Base-by-base conservation (phyloP, 2,329 filamentous ascomycete genomes). In the Ceratocystis lukuohia region DNA sequence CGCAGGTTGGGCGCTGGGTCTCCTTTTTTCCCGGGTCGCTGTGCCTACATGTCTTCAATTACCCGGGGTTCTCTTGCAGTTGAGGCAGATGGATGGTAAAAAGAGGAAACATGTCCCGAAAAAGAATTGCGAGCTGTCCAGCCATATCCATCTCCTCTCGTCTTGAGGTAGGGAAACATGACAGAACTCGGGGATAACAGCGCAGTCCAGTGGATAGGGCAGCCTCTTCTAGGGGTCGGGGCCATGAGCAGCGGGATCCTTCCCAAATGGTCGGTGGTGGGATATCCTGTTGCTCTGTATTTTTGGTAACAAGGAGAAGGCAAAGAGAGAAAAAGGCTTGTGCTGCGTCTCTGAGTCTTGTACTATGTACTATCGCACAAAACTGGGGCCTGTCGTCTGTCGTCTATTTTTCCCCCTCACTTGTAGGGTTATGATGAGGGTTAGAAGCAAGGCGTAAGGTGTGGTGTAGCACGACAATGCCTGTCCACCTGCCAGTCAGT, bases 191-290 rank as follows among this genome's bases (percentile, higher is more conserved):
- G 37, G 37, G 37, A 15, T 41, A 41, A 15, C 10, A 41, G 37
- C 4, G 37, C 37, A 41, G 37, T 41, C 37, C 37, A 41, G 37
- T 41, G 12, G 37, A 15, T 41, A 5, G 37, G 37, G 37, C 37
- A 41, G 37, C 37, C 37, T 41, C 37, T 41, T 41, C 53, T 33
- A 30, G 53, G 53, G 28, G n/a, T 17, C 30, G 25, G 30, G 12
- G 53, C 53, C 53, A 28, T 57, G 25, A 41, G 4, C 53, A 30
- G 53, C 53, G 53, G 53, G 53, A 57, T 57, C 53, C 53, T 57
- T 57, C 53, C 53, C 53, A 57, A 33, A n/a, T 57, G 28, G 53
- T 28, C 28, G 53, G 53, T 30, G 48, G n/a, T 25, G 20, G 48
- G 48, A 25, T 8, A 25, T 50, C 6, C 20, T 7, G 1, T 2